Percentiles rank a stretch among this genome's conserved stretches.
Evolutionary conservation across 2,329 filamentous ascomycete species (phyloP).

Genomic region (Cladosporium velox): DNA sequence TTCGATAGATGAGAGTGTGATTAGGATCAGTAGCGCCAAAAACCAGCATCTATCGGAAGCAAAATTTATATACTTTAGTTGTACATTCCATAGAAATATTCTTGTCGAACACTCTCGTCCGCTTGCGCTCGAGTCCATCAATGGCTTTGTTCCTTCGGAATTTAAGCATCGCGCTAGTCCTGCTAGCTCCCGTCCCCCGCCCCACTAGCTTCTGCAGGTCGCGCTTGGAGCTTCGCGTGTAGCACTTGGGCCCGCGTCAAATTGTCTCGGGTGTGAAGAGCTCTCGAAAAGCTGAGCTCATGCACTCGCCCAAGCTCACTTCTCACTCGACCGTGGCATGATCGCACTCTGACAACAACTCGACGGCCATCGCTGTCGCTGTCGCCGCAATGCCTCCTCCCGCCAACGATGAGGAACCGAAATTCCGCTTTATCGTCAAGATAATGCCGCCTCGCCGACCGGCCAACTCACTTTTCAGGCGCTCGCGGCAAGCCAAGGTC

Average conservation of each 20-base stretch:
- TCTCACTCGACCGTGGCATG: slow-evolving; percentile 1
- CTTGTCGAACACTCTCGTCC: neutral
- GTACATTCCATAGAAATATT: neutral
- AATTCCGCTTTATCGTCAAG: slow-evolving; percentile 20
- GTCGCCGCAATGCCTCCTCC: slow-evolving; percentile 8
- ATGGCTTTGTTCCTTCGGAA: slow-evolving; percentile 1
- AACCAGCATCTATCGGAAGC: neutral
- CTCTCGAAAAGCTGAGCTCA: neutral
- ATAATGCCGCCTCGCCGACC: slow-evolving; percentile 19
- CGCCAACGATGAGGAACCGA: neutral
- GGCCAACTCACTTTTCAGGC: slow-evolving; percentile 16
- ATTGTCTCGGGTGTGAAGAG: neutral
- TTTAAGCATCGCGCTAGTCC: neutral
- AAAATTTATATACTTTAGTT: neutral
- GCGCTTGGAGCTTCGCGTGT: neutral
- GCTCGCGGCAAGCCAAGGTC: slow-evolving; percentile 4
- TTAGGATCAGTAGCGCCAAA: neutral
- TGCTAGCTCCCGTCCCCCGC: neutral
- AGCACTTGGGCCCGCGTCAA: neutral
- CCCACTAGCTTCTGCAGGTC: neutral
- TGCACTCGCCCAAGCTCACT: neutral
- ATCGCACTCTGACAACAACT: slow-evolving; percentile 1
- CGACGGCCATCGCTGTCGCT: slow-evolving; percentile 13
- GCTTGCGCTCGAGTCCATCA: neutral
- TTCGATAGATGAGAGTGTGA: neutral